Conservation (phyloP, 2,329 filamentous ascomycete genomes). For the Mycosphaerella sp. region DNA sequence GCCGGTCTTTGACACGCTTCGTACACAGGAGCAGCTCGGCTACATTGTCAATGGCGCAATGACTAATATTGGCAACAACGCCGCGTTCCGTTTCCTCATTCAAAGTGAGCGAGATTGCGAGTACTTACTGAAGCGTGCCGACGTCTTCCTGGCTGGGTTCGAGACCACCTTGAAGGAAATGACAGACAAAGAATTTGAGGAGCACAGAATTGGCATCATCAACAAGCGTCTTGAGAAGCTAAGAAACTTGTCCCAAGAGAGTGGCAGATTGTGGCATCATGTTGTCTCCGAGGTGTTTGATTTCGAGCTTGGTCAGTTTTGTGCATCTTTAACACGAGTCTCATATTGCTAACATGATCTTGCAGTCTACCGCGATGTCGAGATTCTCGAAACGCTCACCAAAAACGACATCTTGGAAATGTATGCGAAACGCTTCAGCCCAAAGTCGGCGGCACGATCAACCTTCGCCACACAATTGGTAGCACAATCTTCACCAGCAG, state of each 20-base stretch:
- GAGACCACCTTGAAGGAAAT: constrained; percentile 63
- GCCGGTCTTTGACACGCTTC: constrained; percentile 86
- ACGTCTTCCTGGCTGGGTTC: constrained; percentile 70
- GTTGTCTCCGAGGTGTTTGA: constrained; percentile 83
- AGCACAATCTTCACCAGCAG: constrained; percentile 55
- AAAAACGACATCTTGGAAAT: constrained; percentile 77
- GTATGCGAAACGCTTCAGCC: constrained; percentile 68
- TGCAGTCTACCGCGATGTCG: constrained; percentile 68
- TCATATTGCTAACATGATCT: constrained; percentile 4
- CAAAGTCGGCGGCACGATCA: constrained; percentile 64
- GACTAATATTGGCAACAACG: constrained; percentile 65
- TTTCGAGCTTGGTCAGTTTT: constrained; percentile 73
- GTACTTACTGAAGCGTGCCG: constrained; percentile 82
- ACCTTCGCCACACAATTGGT: constrained; percentile 79
- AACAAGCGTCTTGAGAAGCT: constrained; percentile 83
- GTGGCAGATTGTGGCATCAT: constrained; percentile 73
- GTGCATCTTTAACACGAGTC: no score
- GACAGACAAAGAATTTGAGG: constrained; percentile 78
- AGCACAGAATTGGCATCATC: constrained; percentile 82
- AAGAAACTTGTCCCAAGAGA: constrained; percentile 87
- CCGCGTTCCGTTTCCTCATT: constrained; percentile 78
- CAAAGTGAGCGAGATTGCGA: constrained; percentile 82
- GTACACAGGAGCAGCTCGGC: constrained; percentile 94
- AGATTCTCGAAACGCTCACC: constrained; percentile 64
- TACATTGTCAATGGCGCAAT: constrained; percentile 90